Conservation (phyloP, 768 basidiomycete species). For the Tricholoma terreum region DNA sequence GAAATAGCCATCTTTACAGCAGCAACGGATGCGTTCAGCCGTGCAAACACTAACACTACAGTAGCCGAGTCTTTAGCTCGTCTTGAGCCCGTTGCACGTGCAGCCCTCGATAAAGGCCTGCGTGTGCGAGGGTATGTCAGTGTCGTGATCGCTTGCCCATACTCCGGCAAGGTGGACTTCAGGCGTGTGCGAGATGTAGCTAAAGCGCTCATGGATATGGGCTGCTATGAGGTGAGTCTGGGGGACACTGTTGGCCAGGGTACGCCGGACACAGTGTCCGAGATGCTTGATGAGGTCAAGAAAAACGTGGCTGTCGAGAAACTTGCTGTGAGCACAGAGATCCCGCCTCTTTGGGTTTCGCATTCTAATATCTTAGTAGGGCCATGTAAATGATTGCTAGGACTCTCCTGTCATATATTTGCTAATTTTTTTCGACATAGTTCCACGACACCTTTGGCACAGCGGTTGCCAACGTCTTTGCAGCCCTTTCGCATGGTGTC, state of each 20-base stretch:
- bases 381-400: slow-evolving; percentile 49
- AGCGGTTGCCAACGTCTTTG: slow-evolving; percentile 71
- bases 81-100: slow-evolving; percentile 56
- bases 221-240: slow-evolving; percentile 89
- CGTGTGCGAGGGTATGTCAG: slow-evolving; percentile 85
- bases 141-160: slow-evolving; percentile 82
- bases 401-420: neutral
- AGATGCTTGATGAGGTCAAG: slow-evolving; percentile 70
- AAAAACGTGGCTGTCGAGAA: slow-evolving; percentile 55
- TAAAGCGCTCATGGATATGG: slow-evolving; percentile 76
- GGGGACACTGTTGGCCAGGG: slow-evolving; percentile 92
- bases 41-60: slow-evolving; percentile 80
- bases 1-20: slow-evolving; percentile 91
- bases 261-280: slow-evolving; percentile 62
- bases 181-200: slow-evolving; percentile 65
- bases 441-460: slow-evolving; percentile 92
- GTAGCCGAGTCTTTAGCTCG: slow-evolving; percentile 66
- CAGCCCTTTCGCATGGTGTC: slow-evolving; percentile 70
- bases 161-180: slow-evolving; percentile 72
- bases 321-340: slow-evolving; percentile 57
- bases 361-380: slow-evolving; percentile 28
- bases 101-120: slow-evolving; percentile 59
- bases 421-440: slow-evolving; percentile 35
- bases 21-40: slow-evolving; percentile 82
- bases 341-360: neutral